These are phyloP conservation scores for Xylaria sp. DNA, from an alignment of 2,329 filamentous ascomycete species.

Conservation along the genomic window DNA sequence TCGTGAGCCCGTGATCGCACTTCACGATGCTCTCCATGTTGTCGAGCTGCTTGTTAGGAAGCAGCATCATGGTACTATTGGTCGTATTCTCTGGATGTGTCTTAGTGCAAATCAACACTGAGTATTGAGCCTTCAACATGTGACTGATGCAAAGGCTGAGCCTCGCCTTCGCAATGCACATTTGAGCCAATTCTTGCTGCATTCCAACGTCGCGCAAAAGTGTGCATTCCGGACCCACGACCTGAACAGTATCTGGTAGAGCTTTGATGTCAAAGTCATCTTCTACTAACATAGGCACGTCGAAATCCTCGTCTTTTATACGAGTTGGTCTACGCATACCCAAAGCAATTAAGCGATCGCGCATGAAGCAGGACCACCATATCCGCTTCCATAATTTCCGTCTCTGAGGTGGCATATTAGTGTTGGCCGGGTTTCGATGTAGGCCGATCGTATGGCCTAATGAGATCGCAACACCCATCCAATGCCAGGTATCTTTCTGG, in stretches of 20 bases:
- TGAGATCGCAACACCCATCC: slow-evolving; percentile 96
- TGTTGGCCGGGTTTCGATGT: slow-evolving; percentile 83
- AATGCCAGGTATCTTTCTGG: slow-evolving; percentile 98
- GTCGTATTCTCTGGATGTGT: slow-evolving; percentile 80
- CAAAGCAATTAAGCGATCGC: slow-evolving; percentile 88
- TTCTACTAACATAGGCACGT: slow-evolving; percentile 88
- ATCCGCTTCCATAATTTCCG: slow-evolving; percentile 92
- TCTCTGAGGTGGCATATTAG: slow-evolving; percentile 76
- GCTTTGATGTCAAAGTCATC: slow-evolving; percentile 83
- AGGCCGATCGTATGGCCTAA: slow-evolving; percentile 92
- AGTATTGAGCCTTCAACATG: slow-evolving; percentile 91
- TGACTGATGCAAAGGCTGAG: slow-evolving; percentile 89
- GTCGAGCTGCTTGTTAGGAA: slow-evolving; percentile 87
- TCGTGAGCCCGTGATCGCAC: slow-evolving; percentile 81
- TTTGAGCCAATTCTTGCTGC: slow-evolving; percentile 81
- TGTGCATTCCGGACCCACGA: slow-evolving; percentile 75
- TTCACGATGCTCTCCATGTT: slow-evolving; percentile 80
- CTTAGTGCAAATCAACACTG: slow-evolving; percentile 85
- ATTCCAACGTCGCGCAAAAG: slow-evolving; percentile 75
- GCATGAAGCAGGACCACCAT: slow-evolving; percentile 98
- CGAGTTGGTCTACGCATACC: slow-evolving; percentile 93
- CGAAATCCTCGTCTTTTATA: slow-evolving; percentile 92
- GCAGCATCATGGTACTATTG: slow-evolving; percentile 84
- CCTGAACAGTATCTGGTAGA: slow-evolving; percentile 73
- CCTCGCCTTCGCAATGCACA: slow-evolving; percentile 93